Percentiles rank a stretch among this genome's conserved stretches.
Conservation (phyloP, 768 basidiomycete genomes). For the Lyophyllum semitale region DNA sequence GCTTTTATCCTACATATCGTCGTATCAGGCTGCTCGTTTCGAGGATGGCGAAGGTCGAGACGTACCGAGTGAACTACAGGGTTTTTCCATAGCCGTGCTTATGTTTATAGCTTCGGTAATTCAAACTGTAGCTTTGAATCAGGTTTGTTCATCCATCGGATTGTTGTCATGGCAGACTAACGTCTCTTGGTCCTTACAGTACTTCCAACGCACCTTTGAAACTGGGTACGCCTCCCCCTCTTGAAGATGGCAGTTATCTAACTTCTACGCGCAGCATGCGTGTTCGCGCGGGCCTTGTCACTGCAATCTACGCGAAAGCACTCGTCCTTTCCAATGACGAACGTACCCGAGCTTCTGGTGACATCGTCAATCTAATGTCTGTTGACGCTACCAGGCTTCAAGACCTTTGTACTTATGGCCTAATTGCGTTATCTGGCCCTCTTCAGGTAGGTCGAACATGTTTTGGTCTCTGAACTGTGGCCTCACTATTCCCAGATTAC, state of each 20-base stretch:
- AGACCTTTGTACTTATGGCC: constrained; percentile 79
- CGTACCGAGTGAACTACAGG: constrained; percentile 50
- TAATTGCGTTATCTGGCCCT: constrained; percentile 85
- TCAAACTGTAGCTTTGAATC: constrained; percentile 81
- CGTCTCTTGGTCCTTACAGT: constrained; percentile 42
- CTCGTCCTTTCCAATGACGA: constrained; percentile 87
- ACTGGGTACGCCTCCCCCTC: constrained; percentile 49
- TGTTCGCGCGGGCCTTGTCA: constrained; percentile 87
- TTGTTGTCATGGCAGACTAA: neutral
- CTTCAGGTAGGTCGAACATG: constrained; percentile 69
- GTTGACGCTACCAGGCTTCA: constrained; percentile 82
- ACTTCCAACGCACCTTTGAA: constrained; percentile 82
- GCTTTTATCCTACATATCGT: constrained; percentile 79
- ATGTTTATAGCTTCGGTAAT: constrained; percentile 84
- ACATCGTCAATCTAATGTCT: constrained; percentile 93
- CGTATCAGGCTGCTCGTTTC: constrained; percentile 61
- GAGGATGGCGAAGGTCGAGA: constrained; percentile 21
- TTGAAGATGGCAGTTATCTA: neutral
- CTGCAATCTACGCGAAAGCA: constrained; percentile 83
- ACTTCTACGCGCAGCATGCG: constrained; percentile 62
- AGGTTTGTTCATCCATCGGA: constrained; percentile 42
- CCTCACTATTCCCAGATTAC: constrained; percentile 52
- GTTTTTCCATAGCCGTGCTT: constrained; percentile 70
- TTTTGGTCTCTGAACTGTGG: neutral
- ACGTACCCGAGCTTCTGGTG: constrained; percentile 78